Evolutionary conservation across 176 grass and related monocot species (phyloP).

Genomic region (Rhynchospora pubera): DNA sequence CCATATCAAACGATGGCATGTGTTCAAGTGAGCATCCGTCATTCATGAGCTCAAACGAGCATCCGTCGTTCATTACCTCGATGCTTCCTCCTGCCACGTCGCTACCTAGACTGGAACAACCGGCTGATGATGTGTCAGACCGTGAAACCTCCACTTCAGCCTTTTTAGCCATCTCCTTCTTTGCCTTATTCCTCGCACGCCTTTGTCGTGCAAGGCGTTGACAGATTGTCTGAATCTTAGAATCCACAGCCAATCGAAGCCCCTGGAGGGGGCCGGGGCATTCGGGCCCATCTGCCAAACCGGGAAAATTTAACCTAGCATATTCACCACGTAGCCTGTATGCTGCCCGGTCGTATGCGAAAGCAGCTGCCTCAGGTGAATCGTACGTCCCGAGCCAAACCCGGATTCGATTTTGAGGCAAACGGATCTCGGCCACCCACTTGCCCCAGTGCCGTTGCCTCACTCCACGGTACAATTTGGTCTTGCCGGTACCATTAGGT

Average conservation of each 20-base stretch:
- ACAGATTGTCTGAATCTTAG: conserved; percentile 92
- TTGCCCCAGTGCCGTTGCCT: conserved; percentile 97
- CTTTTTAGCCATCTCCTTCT: conserved; percentile 13
- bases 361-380: conserved; percentile 78
- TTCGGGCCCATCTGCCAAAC: conserved; percentile 33
- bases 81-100: conserved; percentile 11
- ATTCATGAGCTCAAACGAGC: conserved; percentile 23
- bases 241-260: conserved; percentile 49
- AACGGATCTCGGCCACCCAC: conserved; percentile 89
- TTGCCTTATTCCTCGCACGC: conserved; percentile 26
- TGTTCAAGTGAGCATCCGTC: conserved; percentile 40
- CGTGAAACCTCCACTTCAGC: neutral
- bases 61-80: neutral
- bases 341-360: conserved; percentile 87
- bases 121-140: conserved; percentile 5
- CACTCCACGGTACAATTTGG: conserved; percentile 82
- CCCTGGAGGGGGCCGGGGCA: conserved; percentile 42
- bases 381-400: conserved; percentile 98
- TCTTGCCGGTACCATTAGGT: neutral
- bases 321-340: conserved; percentile 83
- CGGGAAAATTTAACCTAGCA: conserved; percentile 96
- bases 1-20: conserved; percentile 85
- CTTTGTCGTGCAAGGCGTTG: conserved; percentile 56
- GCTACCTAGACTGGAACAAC: conserved; percentile 2
- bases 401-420: conserved; percentile 87